Conservation (phyloP, 2,329 filamentous ascomycete species). For the Trichoderma sp. region DNA sequence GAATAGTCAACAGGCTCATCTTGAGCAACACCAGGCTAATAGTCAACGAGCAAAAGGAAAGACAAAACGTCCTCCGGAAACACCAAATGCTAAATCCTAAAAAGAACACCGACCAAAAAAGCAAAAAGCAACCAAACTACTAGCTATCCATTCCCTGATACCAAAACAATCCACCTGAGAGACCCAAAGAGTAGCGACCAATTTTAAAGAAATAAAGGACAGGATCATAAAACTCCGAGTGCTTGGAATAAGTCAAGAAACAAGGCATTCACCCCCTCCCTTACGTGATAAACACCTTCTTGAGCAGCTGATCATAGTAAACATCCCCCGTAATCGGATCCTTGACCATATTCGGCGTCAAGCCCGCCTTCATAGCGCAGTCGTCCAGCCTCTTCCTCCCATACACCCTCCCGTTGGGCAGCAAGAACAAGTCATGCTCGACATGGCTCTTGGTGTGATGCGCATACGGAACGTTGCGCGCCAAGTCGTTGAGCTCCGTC, state of each 20-base stretch:
- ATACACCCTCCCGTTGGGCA: conserved; percentile 88
- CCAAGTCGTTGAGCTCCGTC: conserved; percentile 90
- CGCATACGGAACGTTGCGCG: conserved; percentile 86
- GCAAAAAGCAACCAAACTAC: no score
- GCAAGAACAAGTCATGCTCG: conserved; percentile 79
- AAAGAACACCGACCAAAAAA: no score
- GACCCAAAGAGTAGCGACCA: background rate
- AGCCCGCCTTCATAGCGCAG: conserved; percentile 77
- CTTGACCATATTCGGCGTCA: conserved; percentile 67
- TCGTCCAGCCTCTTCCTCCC: conserved; percentile 72
- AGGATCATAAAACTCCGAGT: background rate
- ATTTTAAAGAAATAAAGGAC: background rate
- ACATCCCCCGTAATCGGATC: conserved; percentile 77
- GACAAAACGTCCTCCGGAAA: no score
- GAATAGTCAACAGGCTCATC: no score
- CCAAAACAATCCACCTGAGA: no score
- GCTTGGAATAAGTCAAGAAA: background rate
- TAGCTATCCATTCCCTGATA: no score
- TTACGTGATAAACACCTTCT: conserved; percentile 90
- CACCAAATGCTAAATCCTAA: no score
- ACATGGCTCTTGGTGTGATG: conserved; percentile 94
- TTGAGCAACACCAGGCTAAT: no score
- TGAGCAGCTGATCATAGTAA: conserved; percentile 63
- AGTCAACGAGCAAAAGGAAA: no score
- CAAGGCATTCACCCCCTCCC: background rate